Base-by-base conservation (phyloP, 768 basidiomycete genomes). In the Agaricus blazei region DNA sequence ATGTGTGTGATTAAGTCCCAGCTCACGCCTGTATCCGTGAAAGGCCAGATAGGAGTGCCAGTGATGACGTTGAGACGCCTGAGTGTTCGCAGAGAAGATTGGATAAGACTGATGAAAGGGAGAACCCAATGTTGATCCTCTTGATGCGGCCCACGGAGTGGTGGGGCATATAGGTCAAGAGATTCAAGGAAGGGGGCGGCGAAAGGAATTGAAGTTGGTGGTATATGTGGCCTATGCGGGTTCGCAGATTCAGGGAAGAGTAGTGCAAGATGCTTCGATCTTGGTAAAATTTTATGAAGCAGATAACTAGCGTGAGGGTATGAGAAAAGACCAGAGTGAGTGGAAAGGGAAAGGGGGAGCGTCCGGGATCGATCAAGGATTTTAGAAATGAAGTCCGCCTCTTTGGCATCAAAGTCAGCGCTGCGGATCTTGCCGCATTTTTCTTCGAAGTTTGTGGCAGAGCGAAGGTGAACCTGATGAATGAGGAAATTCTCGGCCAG, bases 1-100 rank as follows among this genome's bases (percentile, higher is more conserved):
- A 58, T 48, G 48, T 53, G 51, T 14, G 57, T 58, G 34, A 53
- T 27, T 26, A 43, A 34, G n/a, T 24, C n/a, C 52, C 57, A 58
- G 31, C n/a, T 37, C 9, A 49, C 41, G n/a, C 26, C 31, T 4
- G 46, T 42, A 4, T 55, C 40, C 4, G 47, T 12, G 28, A 40
- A 28, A 19, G 38, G 54, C 54, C 54, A 55, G 1, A 34, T 19
- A 31, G 47, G 28, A 36, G 38, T 27, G 40, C 46, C n/a, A 42
- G 34, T 52, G 34, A 45, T 36, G 40, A 55, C 14, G 19, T 42
- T 55, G 4, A 55, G 40, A 26, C 47, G 29, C 19, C 26, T 27
- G 47, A 55, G 54, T 19, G 47, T 55, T 7, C n/a, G 47, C 9
- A 38, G 28, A 31, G 45, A 55, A 12, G 54, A 27, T 19, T 31